phyloP scores from a whole-genome alignment of 2,329 filamentous ascomycete genomes.

The Fusarium sp. region DNA sequence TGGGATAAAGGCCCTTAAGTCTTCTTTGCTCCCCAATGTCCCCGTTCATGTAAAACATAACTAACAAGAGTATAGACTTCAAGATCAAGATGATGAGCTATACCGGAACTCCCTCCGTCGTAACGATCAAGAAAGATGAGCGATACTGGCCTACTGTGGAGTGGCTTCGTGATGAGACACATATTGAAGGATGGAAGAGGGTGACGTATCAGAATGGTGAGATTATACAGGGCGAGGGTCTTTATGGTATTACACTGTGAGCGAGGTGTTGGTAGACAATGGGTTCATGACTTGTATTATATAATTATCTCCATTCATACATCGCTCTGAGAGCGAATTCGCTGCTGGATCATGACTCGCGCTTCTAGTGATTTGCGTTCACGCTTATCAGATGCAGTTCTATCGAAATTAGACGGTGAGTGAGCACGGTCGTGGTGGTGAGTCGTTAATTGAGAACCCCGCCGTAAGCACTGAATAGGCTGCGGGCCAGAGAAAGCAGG shows the following conservation, averaged over 20 bases:
- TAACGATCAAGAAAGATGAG: constrained; percentile 99
- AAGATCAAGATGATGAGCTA: constrained; percentile 98
- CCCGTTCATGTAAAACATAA: neutral
- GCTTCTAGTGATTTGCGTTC: neutral
- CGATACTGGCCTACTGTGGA: constrained; percentile 85
- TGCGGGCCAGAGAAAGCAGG: neutral
- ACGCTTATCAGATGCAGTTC: accelerated
- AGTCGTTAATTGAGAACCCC: neutral
- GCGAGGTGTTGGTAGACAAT: neutral
- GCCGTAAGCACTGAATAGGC: neutral
- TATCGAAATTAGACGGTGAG: no score
- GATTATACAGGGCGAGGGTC: constrained; percentile 63
- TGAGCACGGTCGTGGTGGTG: neutral
- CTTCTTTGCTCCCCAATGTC: no score
- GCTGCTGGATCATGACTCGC: accelerated
- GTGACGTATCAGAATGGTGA: constrained; percentile 69
- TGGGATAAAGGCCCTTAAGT: accelerated
- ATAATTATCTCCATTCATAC: neutral
- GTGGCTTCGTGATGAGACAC: constrained; percentile 69
- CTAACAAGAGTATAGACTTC: constrained; percentile 71
- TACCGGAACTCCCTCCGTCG: constrained; percentile 96
- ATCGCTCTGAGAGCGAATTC: neutral
- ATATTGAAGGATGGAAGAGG: constrained; percentile 69
- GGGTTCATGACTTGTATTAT: neutral
- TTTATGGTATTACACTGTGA: constrained; percentile 54